These are phyloP conservation scores for Gaultheria prostrata DNA, from an alignment of 148 eudicot species.

Conservation along the genomic window DNA sequence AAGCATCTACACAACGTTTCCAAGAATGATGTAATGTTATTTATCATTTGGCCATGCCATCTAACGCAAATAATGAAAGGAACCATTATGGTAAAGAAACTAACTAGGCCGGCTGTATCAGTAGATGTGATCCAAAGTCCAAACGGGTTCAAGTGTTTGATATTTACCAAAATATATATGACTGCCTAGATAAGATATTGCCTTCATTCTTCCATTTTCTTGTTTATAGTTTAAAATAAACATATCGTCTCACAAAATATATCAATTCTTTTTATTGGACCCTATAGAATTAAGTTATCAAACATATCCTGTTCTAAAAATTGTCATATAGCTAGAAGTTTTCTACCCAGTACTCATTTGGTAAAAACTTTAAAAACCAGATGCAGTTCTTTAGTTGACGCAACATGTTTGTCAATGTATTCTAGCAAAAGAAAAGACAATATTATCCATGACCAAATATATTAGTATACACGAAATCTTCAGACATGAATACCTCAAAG, in stretches of 20 bases:
- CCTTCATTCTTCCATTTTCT: too few relatives aligned
- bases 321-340: neutral
- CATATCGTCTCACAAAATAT: too few relatives aligned
- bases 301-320: neutral
- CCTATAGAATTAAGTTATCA: too few relatives aligned
- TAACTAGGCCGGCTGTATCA: too few relatives aligned
- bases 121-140: too few relatives aligned
- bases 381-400: neutral
- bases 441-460: neutral
- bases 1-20: neutral
- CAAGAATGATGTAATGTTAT: neutral
- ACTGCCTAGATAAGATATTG: too few relatives aligned
- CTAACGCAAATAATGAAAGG: neutral
- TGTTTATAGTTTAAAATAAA: too few relatives aligned
- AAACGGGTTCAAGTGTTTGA: too few relatives aligned
- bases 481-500: neutral
- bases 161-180: too few relatives aligned
- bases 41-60: neutral
- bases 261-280: too few relatives aligned
- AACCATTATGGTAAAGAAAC: too few relatives aligned
- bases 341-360: neutral
- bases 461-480: neutral
- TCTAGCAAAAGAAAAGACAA: neutral
- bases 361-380: neutral
- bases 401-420: neutral